Evolutionary conservation across 805 yeast species (phyloP).

Genomic region (Schwanniomyces pseudopolymorphus): DNA sequence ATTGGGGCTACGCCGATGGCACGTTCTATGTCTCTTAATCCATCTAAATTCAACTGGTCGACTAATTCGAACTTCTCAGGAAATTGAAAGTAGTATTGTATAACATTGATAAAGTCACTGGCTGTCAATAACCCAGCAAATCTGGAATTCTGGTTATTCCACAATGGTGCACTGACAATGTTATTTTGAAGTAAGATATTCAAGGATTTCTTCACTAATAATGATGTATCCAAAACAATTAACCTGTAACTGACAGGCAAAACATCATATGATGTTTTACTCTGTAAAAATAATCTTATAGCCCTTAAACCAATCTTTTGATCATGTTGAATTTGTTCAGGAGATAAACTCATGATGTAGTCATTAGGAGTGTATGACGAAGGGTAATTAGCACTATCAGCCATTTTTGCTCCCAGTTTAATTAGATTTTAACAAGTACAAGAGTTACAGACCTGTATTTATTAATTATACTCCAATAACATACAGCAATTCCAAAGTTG

Average conservation of each 20-base stretch:
- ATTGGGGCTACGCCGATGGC: constrained; percentile 84
- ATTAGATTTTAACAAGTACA: background rate
- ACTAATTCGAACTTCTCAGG: constrained; percentile 88
- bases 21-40: constrained; percentile 80
- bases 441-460: background rate
- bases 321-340: constrained; percentile 50
- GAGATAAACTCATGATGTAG: constrained; percentile 38
- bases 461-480: background rate
- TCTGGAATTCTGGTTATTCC: constrained; percentile 85
- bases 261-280: constrained; percentile 94
- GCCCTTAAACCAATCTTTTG: constrained; percentile 78
- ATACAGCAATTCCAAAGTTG: background rate
- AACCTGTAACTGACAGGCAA: constrained; percentile 92
- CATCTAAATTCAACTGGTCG: constrained; percentile 81
- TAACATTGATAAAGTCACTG: constrained; percentile 90
- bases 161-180: constrained; percentile 93
- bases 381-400: constrained; percentile 5
- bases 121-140: constrained; percentile 95
- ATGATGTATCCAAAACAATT: constrained; percentile 88
- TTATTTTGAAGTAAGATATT: constrained; percentile 88
- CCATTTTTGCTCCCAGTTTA: background rate
- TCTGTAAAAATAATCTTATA: constrained; percentile 77
- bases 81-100: constrained; percentile 86
- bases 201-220: constrained; percentile 85
- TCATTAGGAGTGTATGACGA: constrained; percentile 40